phyloP scores from a whole-genome alignment of 768 basidiomycete species.

The Mycena polygramma region DNA sequence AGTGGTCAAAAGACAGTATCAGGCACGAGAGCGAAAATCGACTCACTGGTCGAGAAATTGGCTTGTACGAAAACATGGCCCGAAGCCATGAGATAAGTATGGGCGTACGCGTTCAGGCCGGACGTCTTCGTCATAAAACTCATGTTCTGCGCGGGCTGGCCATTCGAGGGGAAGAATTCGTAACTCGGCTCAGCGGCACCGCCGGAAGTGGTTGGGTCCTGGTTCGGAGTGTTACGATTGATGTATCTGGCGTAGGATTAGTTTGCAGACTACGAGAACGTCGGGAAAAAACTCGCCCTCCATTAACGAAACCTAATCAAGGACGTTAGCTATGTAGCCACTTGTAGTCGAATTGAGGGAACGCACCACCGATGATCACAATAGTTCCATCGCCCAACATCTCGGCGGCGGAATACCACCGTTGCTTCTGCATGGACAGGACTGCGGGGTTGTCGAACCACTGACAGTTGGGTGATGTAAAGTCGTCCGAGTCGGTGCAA shows the following conservation, averaged over 20 bases:
- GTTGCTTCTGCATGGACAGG: constrained; percentile 74
- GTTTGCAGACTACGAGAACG: too few relatives aligned
- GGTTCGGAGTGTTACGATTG: constrained; percentile 80
- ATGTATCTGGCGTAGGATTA: constrained; percentile 61
- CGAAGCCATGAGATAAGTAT: constrained; percentile 79
- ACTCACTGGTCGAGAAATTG: constrained; percentile 80
- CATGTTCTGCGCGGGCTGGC: constrained; percentile 62
- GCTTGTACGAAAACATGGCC: constrained; percentile 88
- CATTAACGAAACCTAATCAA: constrained; percentile 70
- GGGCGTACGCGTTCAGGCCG: constrained; percentile 84
- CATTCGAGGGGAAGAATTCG: constrained; percentile 83
- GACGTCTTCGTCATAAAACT: constrained; percentile 79
- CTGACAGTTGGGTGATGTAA: constrained; percentile 65
- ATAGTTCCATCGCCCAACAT: constrained; percentile 79
- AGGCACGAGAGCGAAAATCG: constrained; percentile 1
- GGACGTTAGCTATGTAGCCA: too few relatives aligned
- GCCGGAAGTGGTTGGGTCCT: constrained; percentile 74
- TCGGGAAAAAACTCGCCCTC: constrained; percentile 39
- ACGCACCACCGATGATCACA: constrained; percentile 72
- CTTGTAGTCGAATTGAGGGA: too few relatives aligned
- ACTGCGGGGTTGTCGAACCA: constrained; percentile 62
- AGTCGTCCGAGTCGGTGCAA: constrained; percentile 62
- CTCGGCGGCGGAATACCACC: constrained; percentile 87
- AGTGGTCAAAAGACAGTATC: constrained; percentile 27
- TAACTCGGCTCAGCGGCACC: constrained; percentile 85